Conservation (phyloP, 805 yeast genomes). For the Wickerhamomyces subpelliculosus region DNA sequence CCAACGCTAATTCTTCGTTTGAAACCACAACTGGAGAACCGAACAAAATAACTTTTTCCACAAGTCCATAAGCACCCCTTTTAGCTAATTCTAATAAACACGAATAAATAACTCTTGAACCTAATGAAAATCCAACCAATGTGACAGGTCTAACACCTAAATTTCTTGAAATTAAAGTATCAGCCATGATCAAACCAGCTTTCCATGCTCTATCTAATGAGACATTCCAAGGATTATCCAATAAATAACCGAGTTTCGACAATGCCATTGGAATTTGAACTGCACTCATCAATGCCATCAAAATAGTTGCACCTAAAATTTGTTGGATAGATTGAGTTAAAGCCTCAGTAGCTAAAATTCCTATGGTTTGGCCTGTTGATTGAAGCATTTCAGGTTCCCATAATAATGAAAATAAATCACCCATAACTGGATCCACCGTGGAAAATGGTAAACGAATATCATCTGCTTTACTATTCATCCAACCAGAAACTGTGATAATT, state of each 20-base stretch:
- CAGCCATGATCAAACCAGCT: slow-evolving; percentile 88
- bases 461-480: slow-evolving; percentile 95
- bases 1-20: slow-evolving; percentile 68
- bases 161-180: slow-evolving; percentile 78
- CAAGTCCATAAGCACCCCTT: slow-evolving; percentile 78
- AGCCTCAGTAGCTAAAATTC: slow-evolving; percentile 89
- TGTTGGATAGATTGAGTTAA: slow-evolving; percentile 92
- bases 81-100: slow-evolving; percentile 83
- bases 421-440: slow-evolving; percentile 96
- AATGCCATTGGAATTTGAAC: slow-evolving; percentile 88
- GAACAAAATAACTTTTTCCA: slow-evolving; percentile 81
- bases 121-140: slow-evolving; percentile 86
- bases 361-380: slow-evolving; percentile 94
- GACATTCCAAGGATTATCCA: slow-evolving; percentile 98
- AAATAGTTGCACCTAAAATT: slow-evolving; percentile 82
- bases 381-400: slow-evolving; percentile 99
- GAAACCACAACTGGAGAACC: slow-evolving; percentile 86
- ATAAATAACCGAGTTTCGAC: slow-evolving; percentile 77
- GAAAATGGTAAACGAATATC: slow-evolving; percentile 95
- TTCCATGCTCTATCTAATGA: slow-evolving; percentile 96
- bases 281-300: slow-evolving; percentile 88
- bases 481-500: slow-evolving; percentile 87
- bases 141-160: slow-evolving; percentile 91
- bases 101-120: slow-evolving; percentile 86
- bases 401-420: slow-evolving; percentile 81